A percentile compares a stretch with the other conserved stretches of the same genome.
phyloP scores from a whole-genome alignment of 305 asterid species.

The Fraxinus baroniana region DNA sequence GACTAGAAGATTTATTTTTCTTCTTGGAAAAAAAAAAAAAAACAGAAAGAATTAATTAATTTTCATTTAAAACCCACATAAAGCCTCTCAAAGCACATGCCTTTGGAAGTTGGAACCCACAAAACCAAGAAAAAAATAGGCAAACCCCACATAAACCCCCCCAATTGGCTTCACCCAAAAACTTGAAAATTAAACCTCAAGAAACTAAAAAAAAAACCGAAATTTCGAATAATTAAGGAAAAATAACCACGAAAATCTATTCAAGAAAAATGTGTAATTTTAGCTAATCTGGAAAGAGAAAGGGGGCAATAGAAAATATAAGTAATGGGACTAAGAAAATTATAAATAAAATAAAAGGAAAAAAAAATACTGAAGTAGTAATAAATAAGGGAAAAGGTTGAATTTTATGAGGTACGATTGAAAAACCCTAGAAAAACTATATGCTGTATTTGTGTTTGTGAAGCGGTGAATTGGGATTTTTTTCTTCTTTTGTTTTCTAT shows the following conservation, averaged over 20 bases:
- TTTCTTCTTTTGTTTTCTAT: not conserved
- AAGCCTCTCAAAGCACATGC: not conserved
- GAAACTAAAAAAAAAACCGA: not conserved
- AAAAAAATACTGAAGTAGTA: not conserved
- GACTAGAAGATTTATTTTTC: not conserved
- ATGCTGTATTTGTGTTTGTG: not conserved
- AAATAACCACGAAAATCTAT: not conserved
- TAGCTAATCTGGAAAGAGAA: not conserved
- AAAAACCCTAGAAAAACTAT: not conserved
- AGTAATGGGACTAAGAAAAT: not conserved
- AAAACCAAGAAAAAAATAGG: not conserved
- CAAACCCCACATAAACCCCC: not conserved
- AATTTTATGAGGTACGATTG: not conserved
- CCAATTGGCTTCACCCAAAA: not conserved
- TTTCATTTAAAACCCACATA: constrained; percentile 3
- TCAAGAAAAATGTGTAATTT: not conserved
- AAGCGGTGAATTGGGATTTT: not conserved
- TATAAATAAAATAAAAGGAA: not conserved
- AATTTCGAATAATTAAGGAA: not conserved
- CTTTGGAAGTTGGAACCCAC: constrained; percentile 8
- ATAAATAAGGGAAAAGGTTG: not conserved
- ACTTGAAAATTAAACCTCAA: not conserved
- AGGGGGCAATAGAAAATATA: not conserved
- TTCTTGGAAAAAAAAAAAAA: not conserved
- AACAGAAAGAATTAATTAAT: not conserved